phyloP scores from a whole-genome alignment of 192 early-diverging fungal genomes.

The Coemansia sp. region DNA sequence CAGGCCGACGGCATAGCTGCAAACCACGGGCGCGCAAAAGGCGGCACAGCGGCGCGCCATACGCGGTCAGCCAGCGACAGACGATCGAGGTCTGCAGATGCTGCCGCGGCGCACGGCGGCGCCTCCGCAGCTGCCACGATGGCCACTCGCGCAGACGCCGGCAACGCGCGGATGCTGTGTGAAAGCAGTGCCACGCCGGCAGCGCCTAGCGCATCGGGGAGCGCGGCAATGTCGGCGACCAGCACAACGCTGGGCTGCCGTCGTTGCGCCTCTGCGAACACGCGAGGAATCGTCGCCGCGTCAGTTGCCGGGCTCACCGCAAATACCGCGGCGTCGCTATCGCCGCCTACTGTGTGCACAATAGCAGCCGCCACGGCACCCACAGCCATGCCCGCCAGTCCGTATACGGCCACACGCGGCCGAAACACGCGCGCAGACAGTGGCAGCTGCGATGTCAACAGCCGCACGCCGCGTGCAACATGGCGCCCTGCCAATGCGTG shows the following conservation, averaged over 20 bases:
- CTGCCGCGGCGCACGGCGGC: conserved; percentile 17
- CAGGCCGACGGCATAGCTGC: conserved; percentile 1
- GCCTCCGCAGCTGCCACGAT: conserved; percentile 59
- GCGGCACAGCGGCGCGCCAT: conserved; percentile 7
- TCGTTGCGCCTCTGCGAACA: conserved; percentile 61
- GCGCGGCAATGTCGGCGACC: conserved; percentile 56
- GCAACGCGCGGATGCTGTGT: conserved; percentile 54
- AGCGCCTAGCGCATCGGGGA: conserved; percentile 55
- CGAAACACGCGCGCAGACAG: conserved; percentile 35
- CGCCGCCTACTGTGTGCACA: conserved; percentile 55
- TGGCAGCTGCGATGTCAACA: conserved; percentile 26
- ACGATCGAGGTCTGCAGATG: background rate
- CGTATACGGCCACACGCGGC: conserved; percentile 63
- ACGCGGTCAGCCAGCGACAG: conserved; percentile 14
- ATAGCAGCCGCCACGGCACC: conserved; percentile 55
- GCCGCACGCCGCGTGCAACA: conserved; percentile 3
- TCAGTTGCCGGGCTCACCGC: conserved; percentile 46
- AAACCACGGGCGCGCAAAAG: conserved; percentile 26
- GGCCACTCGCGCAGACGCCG: conserved; percentile 54
- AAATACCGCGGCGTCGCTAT: conserved; percentile 59
- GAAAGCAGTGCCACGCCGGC: conserved; percentile 48
- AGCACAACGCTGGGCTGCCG: conserved; percentile 61
- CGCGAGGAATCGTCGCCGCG: conserved; percentile 56
- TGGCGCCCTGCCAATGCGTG: conserved; percentile 1
- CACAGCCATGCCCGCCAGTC: conserved; percentile 63